phyloP scores from a whole-genome alignment of 495 filamentous ascomycete genomes.

The Lasiosphaeria hispida region DNA sequence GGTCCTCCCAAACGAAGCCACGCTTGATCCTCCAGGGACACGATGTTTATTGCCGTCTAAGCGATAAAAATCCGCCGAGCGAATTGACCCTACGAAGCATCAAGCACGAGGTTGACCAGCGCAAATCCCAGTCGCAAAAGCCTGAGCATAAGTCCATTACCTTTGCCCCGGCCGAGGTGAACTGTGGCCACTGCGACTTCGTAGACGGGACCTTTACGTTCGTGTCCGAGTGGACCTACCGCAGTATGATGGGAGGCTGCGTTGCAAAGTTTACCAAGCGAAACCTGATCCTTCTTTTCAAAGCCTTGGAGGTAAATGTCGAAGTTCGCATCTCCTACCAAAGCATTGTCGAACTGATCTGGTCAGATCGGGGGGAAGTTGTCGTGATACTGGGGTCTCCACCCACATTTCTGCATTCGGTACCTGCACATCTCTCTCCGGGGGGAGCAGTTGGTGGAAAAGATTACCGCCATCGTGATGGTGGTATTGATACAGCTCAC shows the following conservation, averaged over 20 bases:
- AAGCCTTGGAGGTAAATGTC: conserved; percentile 4
- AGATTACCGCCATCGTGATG: too few relatives aligned
- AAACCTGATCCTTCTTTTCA: conserved; percentile 32
- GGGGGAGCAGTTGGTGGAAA: too few relatives aligned
- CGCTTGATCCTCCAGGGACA: conserved; percentile 40
- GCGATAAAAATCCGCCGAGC: conserved; percentile 39
- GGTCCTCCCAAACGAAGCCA: conserved; percentile 12
- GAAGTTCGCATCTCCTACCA: conserved; percentile 41
- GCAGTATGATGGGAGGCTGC: conserved; percentile 26
- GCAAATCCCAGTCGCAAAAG: conserved; percentile 8
- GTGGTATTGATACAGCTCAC: background rate
- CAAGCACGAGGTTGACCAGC: conserved; percentile 31
- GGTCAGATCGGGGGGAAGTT: conserved; percentile 26
- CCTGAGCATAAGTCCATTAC: conserved; percentile 5
- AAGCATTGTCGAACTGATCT: conserved; percentile 36
- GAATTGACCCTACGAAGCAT: conserved; percentile 44
- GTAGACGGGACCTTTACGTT: conserved; percentile 39
- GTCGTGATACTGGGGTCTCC: conserved; percentile 33
- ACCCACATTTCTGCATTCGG: conserved; percentile 15
- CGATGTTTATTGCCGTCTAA: conserved; percentile 41
- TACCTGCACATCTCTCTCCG: background rate
- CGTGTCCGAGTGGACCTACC: conserved; percentile 37
- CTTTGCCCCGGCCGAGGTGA: conserved; percentile 34
- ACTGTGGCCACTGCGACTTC: conserved; percentile 54
- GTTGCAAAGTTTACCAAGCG: conserved; percentile 45